Base-by-base conservation (phyloP, 495 filamentous ascomycete species). In the Emericellopsis terricola region DNA sequence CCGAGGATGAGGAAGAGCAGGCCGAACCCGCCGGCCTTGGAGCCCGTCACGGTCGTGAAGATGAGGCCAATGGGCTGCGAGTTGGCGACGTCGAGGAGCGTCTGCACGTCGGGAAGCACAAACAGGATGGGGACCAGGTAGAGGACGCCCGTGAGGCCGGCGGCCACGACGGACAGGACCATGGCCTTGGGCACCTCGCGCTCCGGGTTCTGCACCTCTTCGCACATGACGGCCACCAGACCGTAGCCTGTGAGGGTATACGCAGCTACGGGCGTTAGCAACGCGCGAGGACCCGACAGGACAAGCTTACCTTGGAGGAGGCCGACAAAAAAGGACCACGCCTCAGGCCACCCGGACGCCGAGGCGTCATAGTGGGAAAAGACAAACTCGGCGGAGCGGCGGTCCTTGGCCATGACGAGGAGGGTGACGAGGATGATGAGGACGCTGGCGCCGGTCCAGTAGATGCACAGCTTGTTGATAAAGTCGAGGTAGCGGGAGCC, bases 1-100 rank as follows among this genome's bases (percentile, higher is more conserved):
- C 78, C 70, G 16, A 85, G 62, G 38, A 84, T 68, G 4, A 85
- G 56, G 47, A 81, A 75, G 8, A 81, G 64, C 2, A 87, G 59
- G 3, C 67, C 80, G 28, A 87, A 77, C 2, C 76, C 78, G 15
- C 80, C 78, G 11, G 48, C 61, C 13, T 65, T 53, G 18, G 61
- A 65, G 8, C 69, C 70, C n/a, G 69, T 73, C 15, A 68, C 70
- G 0, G 47, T 61, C 34, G 65, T 68, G 49, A 70, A 72, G 38
- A 76, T 50, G 28, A 65, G 53, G 5, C 62, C 64, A 28, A 76
- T 61, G 2, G 71, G 70, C 40, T 76, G 71, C 13, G 62, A 66
- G 36, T 67, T 68, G 4, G 59, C 49, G n/a, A 70, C 67, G 3
- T 41, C 41, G 10, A 71, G 51, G 29, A 75, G 59, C 7, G 52